Percentiles rank a stretch among this genome's conserved stretches.
These are phyloP conservation scores for Mucor ambiguus DNA, from an alignment of 371 early-diverging fungal species.

Conservation along the genomic window DNA sequence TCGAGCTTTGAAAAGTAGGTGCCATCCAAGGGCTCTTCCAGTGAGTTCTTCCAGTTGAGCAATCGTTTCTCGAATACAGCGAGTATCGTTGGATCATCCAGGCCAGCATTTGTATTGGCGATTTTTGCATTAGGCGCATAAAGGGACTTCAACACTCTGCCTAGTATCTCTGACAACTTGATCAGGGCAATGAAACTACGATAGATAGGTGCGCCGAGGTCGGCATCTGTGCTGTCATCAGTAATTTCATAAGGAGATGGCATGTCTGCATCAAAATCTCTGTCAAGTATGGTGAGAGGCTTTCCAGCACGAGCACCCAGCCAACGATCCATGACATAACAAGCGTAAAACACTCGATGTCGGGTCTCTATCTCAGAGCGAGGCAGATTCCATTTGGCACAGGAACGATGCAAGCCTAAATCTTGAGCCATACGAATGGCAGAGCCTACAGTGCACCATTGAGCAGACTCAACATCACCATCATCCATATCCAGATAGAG, in stretches of 20 bases:
- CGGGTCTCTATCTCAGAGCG: conserved; percentile 58
- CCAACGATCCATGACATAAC: conserved; percentile 63
- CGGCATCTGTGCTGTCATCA: conserved; percentile 1
- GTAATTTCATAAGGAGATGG: conserved; percentile 42
- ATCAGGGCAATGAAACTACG: conserved; percentile 36
- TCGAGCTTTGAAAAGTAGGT: conserved; percentile 29
- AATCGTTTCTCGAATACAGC: conserved; percentile 44
- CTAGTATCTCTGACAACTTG: conserved; percentile 49
- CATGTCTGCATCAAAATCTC: conserved; percentile 50
- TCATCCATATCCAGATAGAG: conserved; percentile 48
- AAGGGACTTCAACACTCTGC: conserved; percentile 42
- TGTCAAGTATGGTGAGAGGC: conserved; percentile 53
- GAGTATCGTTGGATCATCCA: conserved; percentile 47
- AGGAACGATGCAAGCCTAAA: conserved; percentile 67
- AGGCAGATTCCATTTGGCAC: conserved; percentile 54
- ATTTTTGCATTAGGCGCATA: conserved; percentile 49
- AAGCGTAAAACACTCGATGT: conserved; percentile 66
- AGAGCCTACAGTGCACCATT: conserved; percentile 63
- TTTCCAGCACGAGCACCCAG: conserved; percentile 53
- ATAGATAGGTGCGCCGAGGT: conserved; percentile 27
- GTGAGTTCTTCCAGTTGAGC: conserved; percentile 32
- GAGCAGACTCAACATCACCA: conserved; percentile 45
- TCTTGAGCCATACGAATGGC: conserved; percentile 74
- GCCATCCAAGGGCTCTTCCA: conserved; percentile 30
- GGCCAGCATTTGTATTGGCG: conserved; percentile 38